These are phyloP conservation scores for Pistacia atlantica DNA, from an alignment of 345 rosid species.

Conservation along the genomic window DNA sequence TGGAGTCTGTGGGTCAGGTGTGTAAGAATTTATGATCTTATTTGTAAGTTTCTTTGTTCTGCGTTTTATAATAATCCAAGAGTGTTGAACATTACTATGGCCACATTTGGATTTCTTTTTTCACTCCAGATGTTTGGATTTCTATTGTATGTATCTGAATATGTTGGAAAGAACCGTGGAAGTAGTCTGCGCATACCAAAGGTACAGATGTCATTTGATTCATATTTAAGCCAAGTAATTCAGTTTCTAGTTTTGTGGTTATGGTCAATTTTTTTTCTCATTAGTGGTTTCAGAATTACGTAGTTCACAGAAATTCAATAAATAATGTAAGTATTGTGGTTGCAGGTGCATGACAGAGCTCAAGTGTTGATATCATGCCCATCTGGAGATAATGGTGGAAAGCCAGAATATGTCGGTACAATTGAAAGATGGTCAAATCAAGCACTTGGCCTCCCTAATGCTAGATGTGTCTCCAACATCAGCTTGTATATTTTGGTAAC, in stretches of 20 bases:
- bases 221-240: background rate
- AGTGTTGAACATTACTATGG: conserved; percentile 16
- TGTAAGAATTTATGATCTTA: conserved; percentile 11
- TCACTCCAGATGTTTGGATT: conserved; percentile 80
- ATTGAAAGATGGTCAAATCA: conserved; percentile 80
- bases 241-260: conserved; percentile 1
- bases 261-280: background rate
- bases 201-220: conserved; percentile 43
- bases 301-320: conserved; percentile 3
- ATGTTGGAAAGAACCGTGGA: conserved; percentile 43
- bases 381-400: conserved; percentile 37
- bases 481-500: conserved; percentile 71
- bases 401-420: conserved; percentile 53
- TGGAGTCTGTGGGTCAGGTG: conserved; percentile 91
- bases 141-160: conserved; percentile 65
- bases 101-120: background rate
- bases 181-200: conserved; percentile 58
- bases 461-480: conserved; percentile 55
- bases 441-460: conserved; percentile 56
- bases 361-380: conserved; percentile 72
- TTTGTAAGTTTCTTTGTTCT: background rate
- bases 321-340: conserved; percentile 10
- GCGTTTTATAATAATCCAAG: conserved; percentile 4
- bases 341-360: conserved; percentile 93
- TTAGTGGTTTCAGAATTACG: background rate